Conservation (phyloP, 305 asterid species). For the Solanum hybrid region DNA sequence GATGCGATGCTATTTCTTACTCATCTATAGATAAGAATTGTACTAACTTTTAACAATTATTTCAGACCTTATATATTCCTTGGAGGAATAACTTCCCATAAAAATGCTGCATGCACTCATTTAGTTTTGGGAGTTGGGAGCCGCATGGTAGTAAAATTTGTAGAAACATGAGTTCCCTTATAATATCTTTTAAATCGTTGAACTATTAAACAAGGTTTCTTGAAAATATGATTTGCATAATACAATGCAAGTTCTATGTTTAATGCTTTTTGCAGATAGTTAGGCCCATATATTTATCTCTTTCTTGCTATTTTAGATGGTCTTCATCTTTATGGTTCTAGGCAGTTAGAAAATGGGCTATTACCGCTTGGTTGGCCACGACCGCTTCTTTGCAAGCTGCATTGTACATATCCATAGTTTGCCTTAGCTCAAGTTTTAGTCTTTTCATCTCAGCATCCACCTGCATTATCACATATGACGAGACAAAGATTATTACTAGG, state of each 20-base stretch:
- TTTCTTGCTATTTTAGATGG: background rate
- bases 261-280: background rate
- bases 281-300: background rate
- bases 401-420: slow-evolving; percentile 63
- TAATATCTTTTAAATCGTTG: background rate
- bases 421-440: slow-evolving; percentile 51
- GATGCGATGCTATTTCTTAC: background rate
- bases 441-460: slow-evolving; percentile 34
- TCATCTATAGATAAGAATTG: background rate
- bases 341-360: background rate
- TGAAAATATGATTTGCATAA: background rate
- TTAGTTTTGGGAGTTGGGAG: background rate
- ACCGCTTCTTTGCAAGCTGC: slow-evolving; percentile 67
- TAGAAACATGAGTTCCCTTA: background rate
- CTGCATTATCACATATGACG: slow-evolving; percentile 10
- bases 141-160: background rate
- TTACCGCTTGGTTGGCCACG: slow-evolving; percentile 35
- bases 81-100: background rate
- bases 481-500: background rate
- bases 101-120: background rate
- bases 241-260: background rate
- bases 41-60: background rate
- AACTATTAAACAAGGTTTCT: background rate
- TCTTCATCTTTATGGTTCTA: slow-evolving; percentile 3
- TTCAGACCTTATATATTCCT: background rate